Base-by-base conservation (phyloP, 139 green algal species). In the Klebsormidium nitens region DNA sequence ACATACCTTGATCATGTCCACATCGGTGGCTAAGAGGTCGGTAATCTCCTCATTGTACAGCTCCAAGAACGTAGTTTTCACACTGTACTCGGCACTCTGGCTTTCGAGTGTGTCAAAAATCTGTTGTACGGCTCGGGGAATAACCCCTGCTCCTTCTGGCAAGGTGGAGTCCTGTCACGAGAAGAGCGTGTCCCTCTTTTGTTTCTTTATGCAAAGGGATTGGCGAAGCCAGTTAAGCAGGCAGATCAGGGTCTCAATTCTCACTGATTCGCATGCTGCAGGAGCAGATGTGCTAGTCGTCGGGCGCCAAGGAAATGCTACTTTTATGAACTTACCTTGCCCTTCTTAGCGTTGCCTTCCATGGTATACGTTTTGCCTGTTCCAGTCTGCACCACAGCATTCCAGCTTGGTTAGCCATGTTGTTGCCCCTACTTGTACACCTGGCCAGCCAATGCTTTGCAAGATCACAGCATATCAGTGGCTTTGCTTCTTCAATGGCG, bases 1-100 rank as follows among this genome's bases (percentile, higher is more conserved):
- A n/a, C n/a, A n/a, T n/a, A n/a, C 46, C 46, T 55, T 55, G 23
- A 55, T 55, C 23, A 59, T 14, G 59, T 6, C 5, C 37, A 66
- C 5, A 3, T 73, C 49, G 3, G 48, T 61, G 1, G 79, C 85
- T 72, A 98, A 82, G 65, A 99, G 77, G 72, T 99, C 94, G 2
- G 91, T 97, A 23, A 97, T 87, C 82, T 99, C 93, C 79, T 99
- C 94, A 78, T 99, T 98, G 88, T 99, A 99, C 44, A 99, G 84
- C 89, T 99, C 94, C 69, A 99, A 73, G 78, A 95, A 99, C 29
- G 79, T 81, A 2, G 81, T 83, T 64, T 92, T 92, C 19, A 93
- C 84, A 29, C 61, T 85, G 32, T 87, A 88, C 71, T 93, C 87
- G 23, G 67, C 55, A 1, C 44, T 50, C 23, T 78, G 83, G 44